Percentiles rank a stretch among this genome's conserved stretches.
phyloP scores from a whole-genome alignment of 306 rosid species.

The Corylus avellana region DNA sequence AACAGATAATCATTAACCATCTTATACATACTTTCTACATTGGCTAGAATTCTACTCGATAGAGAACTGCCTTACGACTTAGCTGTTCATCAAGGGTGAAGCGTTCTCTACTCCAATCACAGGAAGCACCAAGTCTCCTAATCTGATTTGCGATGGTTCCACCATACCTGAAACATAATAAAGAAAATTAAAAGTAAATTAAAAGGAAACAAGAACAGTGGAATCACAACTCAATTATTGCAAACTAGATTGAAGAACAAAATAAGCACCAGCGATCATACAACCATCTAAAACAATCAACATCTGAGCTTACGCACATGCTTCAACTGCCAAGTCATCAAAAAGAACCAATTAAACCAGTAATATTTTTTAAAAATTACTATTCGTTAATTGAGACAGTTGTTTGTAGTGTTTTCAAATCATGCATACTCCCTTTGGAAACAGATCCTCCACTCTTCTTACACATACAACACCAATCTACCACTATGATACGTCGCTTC shows the following conservation, averaged over 20 bases:
- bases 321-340: slow-evolving; percentile 3
- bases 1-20: slow-evolving; percentile 15
- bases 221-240: slow-evolving; percentile 11
- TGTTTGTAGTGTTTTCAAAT: too few species aligned
- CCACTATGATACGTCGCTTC: too few species aligned
- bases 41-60: slow-evolving; percentile 38
- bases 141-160: slow-evolving; percentile 95
- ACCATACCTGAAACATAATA: slow-evolving; percentile 64
- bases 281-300: background rate
- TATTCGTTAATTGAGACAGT: background rate
- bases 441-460: too few species aligned
- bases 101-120: slow-evolving; percentile 96
- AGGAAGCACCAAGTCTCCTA: slow-evolving; percentile 98
- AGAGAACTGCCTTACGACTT: slow-evolving; percentile 91
- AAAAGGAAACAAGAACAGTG: slow-evolving; percentile 8
- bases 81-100: slow-evolving; percentile 98
- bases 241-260: slow-evolving; percentile 8
- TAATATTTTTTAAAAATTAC: background rate
- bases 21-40: slow-evolving; percentile 16
- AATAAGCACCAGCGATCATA: background rate
- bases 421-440: background rate
- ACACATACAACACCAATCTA: too few species aligned
- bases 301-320: background rate
- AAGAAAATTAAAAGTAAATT: slow-evolving; percentile 16
- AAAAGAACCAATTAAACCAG: background rate